Conservation (phyloP, 495 filamentous ascomycete species). For the Talaromyces stipitatus region DNA sequence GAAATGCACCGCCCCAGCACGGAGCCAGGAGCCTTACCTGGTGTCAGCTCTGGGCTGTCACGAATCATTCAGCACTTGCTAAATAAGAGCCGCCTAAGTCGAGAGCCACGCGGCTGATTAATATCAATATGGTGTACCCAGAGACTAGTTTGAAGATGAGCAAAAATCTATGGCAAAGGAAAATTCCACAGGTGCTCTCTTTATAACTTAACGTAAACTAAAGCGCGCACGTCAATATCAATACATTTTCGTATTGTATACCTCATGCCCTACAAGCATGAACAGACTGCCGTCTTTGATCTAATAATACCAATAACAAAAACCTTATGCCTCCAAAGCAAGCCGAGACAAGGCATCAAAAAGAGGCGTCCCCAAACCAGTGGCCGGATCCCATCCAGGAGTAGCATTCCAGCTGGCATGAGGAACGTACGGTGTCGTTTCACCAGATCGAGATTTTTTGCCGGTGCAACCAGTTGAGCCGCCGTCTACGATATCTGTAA, state of each 20-base stretch:
- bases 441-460: conserved; percentile 10
- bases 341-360: conserved; percentile 18
- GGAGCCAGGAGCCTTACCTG: too few relatives aligned
- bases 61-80: too few relatives aligned
- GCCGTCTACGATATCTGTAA: conserved; percentile 52
- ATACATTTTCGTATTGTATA: background rate
- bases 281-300: background rate
- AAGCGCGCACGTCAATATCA: too few relatives aligned
- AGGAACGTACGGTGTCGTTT: conserved; percentile 26
- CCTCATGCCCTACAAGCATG: background rate
- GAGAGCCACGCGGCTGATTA: too few relatives aligned
- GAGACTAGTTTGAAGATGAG: too few relatives aligned
- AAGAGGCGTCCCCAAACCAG: conserved; percentile 24
- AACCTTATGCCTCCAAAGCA: conserved; percentile 6
- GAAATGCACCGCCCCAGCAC: too few relatives aligned
- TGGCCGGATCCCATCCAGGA: conserved; percentile 40
- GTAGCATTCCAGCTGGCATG: conserved; percentile 57
- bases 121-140: too few relatives aligned
- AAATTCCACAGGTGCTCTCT: too few relatives aligned
- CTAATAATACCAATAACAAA: background rate
- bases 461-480: conserved; percentile 47
- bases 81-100: too few relatives aligned
- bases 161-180: too few relatives aligned
- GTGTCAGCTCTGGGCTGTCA: too few relatives aligned
- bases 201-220: too few relatives aligned